Evolutionary conservation across 345 rosid species (phyloP), one percentile per base, ranked within the genome.

Genomic region (Punica granatum): DNA sequence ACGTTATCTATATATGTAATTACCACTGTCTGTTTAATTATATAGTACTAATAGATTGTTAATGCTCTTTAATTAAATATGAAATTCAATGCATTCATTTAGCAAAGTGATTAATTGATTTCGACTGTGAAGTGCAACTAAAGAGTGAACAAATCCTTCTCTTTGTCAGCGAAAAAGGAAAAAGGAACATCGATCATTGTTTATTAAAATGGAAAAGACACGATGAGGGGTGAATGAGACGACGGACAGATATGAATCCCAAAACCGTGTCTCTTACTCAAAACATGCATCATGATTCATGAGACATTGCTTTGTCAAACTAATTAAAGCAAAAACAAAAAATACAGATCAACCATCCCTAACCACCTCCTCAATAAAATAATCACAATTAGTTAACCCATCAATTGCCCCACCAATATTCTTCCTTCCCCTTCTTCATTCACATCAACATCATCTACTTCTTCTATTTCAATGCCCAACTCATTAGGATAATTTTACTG

Each of bases 191-290:
- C 1, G 2, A 3, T n/a, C n/a, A n/a, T n/a, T n/a, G n/a, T n/a
- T n/a, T n/a, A n/a, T n/a, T n/a, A n/a, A n/a, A n/a, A n/a, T n/a
- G n/a, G n/a, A n/a, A n/a, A n/a, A n/a, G n/a, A n/a, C n/a, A n/a
- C n/a, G n/a, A n/a, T n/a, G n/a, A n/a, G n/a, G n/a, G n/a, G n/a
- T n/a, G n/a, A n/a, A n/a, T n/a, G n/a, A 46, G 4, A 65, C 4
- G 36, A n/a, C 15, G 41, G 41, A 35, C 7, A 3, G 67, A n/a
- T 31, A 43, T 65, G 33, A 37, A 16, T 54, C 70, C 63, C 66
- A 61, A 69, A 60, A 60, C 72, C 72, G 72, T 70, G 72, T 36
- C 72, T 25, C 63, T 6, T 51, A 62, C 67, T 63, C 72, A 63
- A 69, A n/a, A 12, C 15, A 63, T 37, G 60, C n/a, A 61, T 62